Conservation (phyloP, 345 rosid species). For the Melaleuca quinquenervia region DNA sequence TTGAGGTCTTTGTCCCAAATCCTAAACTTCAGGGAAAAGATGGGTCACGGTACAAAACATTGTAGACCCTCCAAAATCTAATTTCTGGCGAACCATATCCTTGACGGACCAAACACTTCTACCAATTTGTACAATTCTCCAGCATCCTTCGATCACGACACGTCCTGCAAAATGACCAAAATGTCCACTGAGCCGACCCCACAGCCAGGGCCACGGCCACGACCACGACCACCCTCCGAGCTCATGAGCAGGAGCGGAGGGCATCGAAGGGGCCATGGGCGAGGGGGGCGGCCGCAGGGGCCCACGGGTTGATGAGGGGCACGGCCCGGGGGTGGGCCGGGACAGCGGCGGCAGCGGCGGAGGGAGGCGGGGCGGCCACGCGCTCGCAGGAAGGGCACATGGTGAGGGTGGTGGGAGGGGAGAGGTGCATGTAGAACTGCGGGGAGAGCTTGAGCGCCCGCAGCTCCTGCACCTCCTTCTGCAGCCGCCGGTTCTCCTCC, state of each 20-base stretch:
- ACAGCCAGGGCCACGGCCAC: too few species aligned
- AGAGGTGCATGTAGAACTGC: conserved; percentile 95
- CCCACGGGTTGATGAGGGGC: conserved; percentile 45
- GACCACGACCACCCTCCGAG: background rate
- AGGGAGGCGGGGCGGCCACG: conserved; percentile 54
- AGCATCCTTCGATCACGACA: background rate
- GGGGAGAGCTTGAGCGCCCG: conserved; percentile 94
- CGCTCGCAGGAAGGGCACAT: conserved; percentile 99
- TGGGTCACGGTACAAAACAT: conserved; percentile 1
- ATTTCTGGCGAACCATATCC: background rate
- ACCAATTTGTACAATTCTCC: background rate
- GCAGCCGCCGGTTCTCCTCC: conserved; percentile 90
- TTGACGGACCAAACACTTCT: background rate
- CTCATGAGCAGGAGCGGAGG: conserved; percentile 1
- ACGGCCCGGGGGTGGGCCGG: conserved; percentile 21
- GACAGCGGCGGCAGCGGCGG: background rate
- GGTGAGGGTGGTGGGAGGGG: conserved; percentile 96
- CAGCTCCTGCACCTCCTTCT: conserved; percentile 86
- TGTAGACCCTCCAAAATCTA: background rate
- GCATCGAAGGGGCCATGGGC: background rate
- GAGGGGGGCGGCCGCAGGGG: conserved; percentile 4
- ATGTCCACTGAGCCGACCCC: background rate
- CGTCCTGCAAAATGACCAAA: background rate
- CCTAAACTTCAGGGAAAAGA: background rate
- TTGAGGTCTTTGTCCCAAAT: background rate